Percentiles rank a stretch among this genome's conserved stretches.
Evolutionary conservation across 1,284 basidiomycete genomes (phyloP).

Genomic region (Puccinia hordei): DNA sequence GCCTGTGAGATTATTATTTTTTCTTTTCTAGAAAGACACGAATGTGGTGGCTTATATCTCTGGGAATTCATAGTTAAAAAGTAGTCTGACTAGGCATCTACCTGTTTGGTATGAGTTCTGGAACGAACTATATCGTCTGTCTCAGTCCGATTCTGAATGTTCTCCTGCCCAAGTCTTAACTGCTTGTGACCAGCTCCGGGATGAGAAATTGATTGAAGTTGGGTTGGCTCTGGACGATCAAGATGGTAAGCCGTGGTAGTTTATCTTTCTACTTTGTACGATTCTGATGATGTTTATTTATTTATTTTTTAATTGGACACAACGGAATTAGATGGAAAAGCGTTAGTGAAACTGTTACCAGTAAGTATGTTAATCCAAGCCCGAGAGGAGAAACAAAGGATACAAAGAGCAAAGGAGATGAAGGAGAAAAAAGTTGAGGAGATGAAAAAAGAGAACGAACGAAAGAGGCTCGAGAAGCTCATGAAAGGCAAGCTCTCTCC

Average conservation of each 20-base stretch:
- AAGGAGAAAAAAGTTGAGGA: constrained; percentile 80
- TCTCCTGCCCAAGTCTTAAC: constrained; percentile 78
- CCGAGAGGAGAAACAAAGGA: constrained; percentile 84
- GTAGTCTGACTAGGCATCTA: constrained; percentile 80
- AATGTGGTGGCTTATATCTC: not conserved
- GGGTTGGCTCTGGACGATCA: constrained; percentile 96
- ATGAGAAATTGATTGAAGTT: constrained; percentile 83
- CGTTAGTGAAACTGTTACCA: constrained; percentile 88
- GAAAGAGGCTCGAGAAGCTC: constrained; percentile 73
- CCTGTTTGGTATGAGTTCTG: constrained; percentile 84
- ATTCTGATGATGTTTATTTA: too few species aligned
- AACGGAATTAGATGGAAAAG: constrained; percentile 71
- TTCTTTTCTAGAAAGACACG: not conserved
- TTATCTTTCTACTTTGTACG: not conserved
- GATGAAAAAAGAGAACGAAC: constrained; percentile 70
- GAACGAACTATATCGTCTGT: constrained; percentile 79
- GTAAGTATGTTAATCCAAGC: constrained; percentile 78
- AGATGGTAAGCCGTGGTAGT: constrained; percentile 67
- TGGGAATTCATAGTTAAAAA: not conserved
- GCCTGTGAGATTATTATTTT: constrained; percentile 13
- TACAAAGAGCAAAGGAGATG: constrained; percentile 76
- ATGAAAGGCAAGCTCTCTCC: constrained; percentile 81
- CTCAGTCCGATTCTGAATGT: constrained; percentile 69
- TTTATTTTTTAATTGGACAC: too few species aligned
- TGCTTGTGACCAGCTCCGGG: constrained; percentile 85